phyloP scores from a whole-genome alignment of 2,329 filamentous ascomycete genomes.

The Bipolaris victoriae region DNA sequence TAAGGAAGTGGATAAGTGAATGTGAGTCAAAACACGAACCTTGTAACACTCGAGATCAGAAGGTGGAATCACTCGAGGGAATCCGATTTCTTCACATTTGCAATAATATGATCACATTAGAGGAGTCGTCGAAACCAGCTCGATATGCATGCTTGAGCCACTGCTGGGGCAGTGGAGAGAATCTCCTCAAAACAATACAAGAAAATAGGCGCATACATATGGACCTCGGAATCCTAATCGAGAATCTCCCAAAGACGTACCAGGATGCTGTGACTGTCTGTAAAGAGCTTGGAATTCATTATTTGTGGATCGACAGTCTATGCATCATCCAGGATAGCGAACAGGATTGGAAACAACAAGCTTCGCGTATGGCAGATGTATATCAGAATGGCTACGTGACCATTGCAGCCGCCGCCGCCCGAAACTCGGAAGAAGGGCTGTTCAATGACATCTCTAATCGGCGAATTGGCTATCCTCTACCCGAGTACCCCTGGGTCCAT shows the following conservation, averaged over 20 bases:
- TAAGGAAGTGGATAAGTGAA: background rate
- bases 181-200: background rate
- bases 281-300: background rate
- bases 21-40: background rate
- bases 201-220: background rate
- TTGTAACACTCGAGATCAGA: background rate
- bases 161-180: background rate
- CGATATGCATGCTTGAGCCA: conserved; percentile 5
- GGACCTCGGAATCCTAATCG: background rate
- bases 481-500: background rate
- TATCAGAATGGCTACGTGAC: background rate
- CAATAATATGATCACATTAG: background rate
- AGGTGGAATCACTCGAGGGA: background rate
- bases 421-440: background rate
- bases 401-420: background rate
- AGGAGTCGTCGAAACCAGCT: background rate
- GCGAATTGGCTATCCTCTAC: background rate
- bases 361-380: conserved; percentile 1
- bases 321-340: conserved; percentile 9
- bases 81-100: background rate
- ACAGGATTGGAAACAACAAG: conserved; percentile 4
- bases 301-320: conserved; percentile 9
- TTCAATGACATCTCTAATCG: background rate
- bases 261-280: background rate
- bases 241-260: background rate